Percentiles rank a stretch among this genome's conserved stretches.
These are phyloP conservation scores for Urochloa ruziziensis DNA, from an alignment of 176 grass and related monocot genomes.

Conservation along the genomic window DNA sequence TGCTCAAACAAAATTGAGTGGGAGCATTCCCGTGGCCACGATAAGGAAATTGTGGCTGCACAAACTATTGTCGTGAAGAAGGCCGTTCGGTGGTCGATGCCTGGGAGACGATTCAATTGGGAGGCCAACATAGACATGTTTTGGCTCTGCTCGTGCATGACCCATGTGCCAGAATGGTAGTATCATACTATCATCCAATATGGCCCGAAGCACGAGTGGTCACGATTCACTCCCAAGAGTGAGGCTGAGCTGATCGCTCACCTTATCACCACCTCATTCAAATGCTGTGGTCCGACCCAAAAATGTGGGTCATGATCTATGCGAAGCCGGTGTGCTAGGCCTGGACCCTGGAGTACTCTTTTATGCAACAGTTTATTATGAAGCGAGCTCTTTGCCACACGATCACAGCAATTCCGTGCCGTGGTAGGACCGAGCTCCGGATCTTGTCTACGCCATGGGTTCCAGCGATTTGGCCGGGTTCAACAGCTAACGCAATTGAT, in stretches of 20 bases:
- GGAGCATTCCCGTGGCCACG: too few relatives aligned
- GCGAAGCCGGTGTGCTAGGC: neutral
- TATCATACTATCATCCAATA: too few relatives aligned
- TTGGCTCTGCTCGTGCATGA: too few relatives aligned
- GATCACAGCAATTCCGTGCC: neutral
- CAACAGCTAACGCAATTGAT: neutral
- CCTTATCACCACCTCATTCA: neutral
- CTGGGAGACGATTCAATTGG: too few relatives aligned
- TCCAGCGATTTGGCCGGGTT: constrained; percentile 2
- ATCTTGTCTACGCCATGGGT: neutral
- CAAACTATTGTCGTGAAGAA: too few relatives aligned
- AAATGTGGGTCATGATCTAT: neutral
- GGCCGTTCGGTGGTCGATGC: too few relatives aligned
- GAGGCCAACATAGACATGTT: too few relatives aligned
- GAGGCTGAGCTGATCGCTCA: neutral
- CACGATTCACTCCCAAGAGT: neutral
- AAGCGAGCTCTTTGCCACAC: neutral
- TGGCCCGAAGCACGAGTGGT: too few relatives aligned
- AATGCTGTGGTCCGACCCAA: neutral
- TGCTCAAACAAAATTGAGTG: too few relatives aligned
- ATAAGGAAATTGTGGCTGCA: too few relatives aligned
- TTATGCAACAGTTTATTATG: neutral
- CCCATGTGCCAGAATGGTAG: too few relatives aligned
- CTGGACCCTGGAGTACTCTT: too few relatives aligned
- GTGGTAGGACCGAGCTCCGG: neutral